These are phyloP conservation scores for Jamesozyma jinghongensis DNA, from an alignment of 805 yeast genomes.

Conservation along the genomic window DNA sequence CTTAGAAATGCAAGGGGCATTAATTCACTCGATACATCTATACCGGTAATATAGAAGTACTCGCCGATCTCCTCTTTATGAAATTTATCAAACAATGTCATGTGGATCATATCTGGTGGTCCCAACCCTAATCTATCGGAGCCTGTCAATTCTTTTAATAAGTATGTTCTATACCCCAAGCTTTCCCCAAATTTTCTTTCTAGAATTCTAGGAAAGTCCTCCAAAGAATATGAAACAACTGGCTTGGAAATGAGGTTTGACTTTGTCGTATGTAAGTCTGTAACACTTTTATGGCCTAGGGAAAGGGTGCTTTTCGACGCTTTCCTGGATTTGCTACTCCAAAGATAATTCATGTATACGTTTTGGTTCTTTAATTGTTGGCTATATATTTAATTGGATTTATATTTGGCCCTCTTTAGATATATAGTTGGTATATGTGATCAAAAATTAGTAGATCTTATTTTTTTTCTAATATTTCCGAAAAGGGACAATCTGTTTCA, in stretches of 20 bases:
- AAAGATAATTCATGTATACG: conserved; percentile 13
- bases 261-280: not conserved
- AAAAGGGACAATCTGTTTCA: no score
- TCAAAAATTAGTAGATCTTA: no score
- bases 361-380: no score
- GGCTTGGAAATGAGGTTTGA: not conserved
- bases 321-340: conserved; percentile 8
- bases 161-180: conserved; percentile 19
- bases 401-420: no score
- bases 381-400: no score
- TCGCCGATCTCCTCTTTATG: conserved; percentile 40
- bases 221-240: conserved; percentile 1
- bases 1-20: conserved; percentile 43
- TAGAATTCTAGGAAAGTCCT: conserved; percentile 22
- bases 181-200: conserved; percentile 28
- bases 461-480: no score
- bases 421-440: no score
- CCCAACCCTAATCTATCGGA: conserved; percentile 42
- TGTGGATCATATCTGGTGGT: conserved; percentile 56
- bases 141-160: conserved; percentile 12
- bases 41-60: conserved; percentile 41
- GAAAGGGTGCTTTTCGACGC: not conserved
- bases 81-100: conserved; percentile 36
- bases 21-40: conserved; percentile 37
- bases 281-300: not conserved